A percentile compares a stretch with the other conserved stretches of the same genome.
Evolutionary conservation across 108 stramenopile species (phyloP).

Genomic region (Pelagomonas calceolata): DNA sequence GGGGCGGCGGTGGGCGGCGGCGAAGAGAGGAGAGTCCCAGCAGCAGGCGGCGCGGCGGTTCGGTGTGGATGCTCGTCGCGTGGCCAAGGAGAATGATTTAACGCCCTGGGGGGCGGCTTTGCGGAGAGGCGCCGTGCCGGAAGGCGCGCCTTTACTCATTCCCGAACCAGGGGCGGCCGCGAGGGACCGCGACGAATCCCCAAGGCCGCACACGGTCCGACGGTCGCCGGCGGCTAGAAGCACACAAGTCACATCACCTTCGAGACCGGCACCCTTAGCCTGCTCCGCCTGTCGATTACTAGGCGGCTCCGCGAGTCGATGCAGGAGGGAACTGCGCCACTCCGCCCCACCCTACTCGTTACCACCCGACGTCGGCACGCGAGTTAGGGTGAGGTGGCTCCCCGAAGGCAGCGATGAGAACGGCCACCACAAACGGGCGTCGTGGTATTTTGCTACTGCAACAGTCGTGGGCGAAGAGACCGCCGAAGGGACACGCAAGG

Average conservation of each 20-base stretch:
- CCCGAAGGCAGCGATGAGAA: not conserved
- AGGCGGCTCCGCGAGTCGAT: not conserved
- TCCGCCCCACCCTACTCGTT: not conserved
- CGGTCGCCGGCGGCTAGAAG: too few relatives aligned
- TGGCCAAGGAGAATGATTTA: not conserved
- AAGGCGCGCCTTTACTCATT: not conserved
- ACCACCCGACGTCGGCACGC: not conserved
- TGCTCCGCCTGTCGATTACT: not conserved
- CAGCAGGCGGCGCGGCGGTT: not conserved
- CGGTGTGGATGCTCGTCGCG: not conserved
- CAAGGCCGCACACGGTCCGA: too few relatives aligned
- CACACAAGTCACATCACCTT: too few relatives aligned
- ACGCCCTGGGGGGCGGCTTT: not conserved
- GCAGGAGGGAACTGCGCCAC: not conserved
- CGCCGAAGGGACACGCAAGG: not conserved
- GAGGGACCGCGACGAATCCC: too few relatives aligned
- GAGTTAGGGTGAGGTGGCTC: not conserved
- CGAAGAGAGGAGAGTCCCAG: not conserved
- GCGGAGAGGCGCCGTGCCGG: not conserved
- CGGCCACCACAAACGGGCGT: not conserved
- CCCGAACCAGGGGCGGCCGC: not conserved
- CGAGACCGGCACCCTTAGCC: too few relatives aligned
- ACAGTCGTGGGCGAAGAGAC: not conserved
- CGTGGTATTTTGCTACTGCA: not conserved
- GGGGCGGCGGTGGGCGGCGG: not conserved